Base-by-base conservation (phyloP, 495 filamentous ascomycete species). In the Tricharina praecox region DNA sequence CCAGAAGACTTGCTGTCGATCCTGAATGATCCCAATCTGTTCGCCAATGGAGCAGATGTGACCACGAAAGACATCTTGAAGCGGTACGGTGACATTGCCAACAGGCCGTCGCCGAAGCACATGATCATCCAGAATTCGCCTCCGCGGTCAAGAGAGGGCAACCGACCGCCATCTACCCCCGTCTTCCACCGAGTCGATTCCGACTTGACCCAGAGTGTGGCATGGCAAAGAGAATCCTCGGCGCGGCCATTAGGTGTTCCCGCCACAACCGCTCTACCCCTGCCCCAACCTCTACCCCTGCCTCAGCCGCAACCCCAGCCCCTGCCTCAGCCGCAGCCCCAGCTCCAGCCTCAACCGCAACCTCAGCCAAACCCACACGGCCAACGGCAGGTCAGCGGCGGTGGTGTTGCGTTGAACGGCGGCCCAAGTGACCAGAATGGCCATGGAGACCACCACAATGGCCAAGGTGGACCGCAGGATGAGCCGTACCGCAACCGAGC, bases 21-120 rank as follows among this genome's bases (percentile, higher is more conserved):
- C 50, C 70, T 97, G 23, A 80, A 76, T 55, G 87, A 96, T 61
- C 76, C 77, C 28, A 72, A 71, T 19, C 74, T 96, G 37, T 86
- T 93, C 63, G 80, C 74, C 61, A 79, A 75, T 53, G 78, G 70
- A 50, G 75, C 77, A n/a, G 88, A 99, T 45, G 76, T 96, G 39
- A 95, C 92, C 1, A 87, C 87, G 1, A 96, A 99, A 60, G 90
- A 96, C 58, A 96, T 99, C 44, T 72, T 99, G 19, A 85, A 86
- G 61, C 74, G 82, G 33, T 87, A 87, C 60, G 82, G 80, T 4
- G 81, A 85, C 52, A 81, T 87, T 51, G 72, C 72, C 30, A 72
- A 54, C 70, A 69, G n/a, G 67, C 69, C 51, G 68, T 76, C 46
- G 64, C 75, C 45, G 67, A 70, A 55, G 72, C 75, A 42, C 52